Evolutionary conservation across 108 stramenopile genomes (phyloP), one percentile per base, ranked within the genome.

Genomic region (Cyclostephanos invisitatus): DNA sequence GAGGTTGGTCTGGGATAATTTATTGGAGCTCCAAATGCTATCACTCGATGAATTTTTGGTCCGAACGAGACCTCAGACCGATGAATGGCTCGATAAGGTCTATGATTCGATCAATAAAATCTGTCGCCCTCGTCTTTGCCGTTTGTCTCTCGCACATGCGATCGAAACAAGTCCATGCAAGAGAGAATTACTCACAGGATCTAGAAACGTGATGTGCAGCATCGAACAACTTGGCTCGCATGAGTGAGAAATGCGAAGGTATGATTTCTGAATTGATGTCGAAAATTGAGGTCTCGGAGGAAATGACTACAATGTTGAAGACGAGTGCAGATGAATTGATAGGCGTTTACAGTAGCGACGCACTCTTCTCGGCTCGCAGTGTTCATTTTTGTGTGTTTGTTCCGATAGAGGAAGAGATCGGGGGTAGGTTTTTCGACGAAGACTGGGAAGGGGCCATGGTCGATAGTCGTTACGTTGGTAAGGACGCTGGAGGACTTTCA

Each of bases 181-280:
- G 93, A 3, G 81, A 94, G 50, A 78, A 66, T 28, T 94, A 87
- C 53, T 75, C 88, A 9, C 70, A 77, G 40, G 93, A 91, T 75
- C 81, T 94, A 49, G 93, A 94, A 82, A 86, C 90, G 0, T 90
- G 90, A 53, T 94, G 93, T 70, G 90, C 93, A 11, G 90, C 93
- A 25, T 75, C 90, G 18, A 94, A 94, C 68, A 90, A 94, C 65
- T 94, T 94, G 70, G 72, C 88, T 59, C 89, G 93, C 10, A 91
- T 94, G 90, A 90, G 89, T 63, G 93, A 94, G 51, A 83, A 90
- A 62, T 87, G 86, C 58, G 90, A 94, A 66, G 90, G 89, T 63
- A 81, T 91, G 29, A 58, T 91, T 22, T 61, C 58, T 0, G 93
- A 94, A 25, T 58, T 94, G 5, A 49, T 81, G 51, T 83, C 81